Percentiles rank a stretch among this genome's conserved stretches.
Conservation (phyloP, 208 protist genomes). For the Eutreptiella sp. region DNA sequence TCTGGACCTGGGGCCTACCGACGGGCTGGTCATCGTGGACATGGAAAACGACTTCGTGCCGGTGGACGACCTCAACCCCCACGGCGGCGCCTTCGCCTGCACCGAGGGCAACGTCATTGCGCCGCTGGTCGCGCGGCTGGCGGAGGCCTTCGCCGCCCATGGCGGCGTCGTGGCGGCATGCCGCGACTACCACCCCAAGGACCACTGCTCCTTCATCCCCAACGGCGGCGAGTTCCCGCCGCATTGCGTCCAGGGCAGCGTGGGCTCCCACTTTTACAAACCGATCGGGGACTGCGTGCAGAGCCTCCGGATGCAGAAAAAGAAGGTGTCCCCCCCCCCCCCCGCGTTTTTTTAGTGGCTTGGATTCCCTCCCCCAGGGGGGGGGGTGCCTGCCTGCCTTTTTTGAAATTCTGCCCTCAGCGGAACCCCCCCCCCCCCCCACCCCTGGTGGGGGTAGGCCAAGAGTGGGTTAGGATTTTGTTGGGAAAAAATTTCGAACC, state of each 20-base stretch:
- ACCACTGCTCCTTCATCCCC: constrained; percentile 52
- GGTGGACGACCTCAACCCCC: constrained; percentile 39
- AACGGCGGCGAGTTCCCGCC: constrained; percentile 49
- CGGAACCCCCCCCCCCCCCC: too few species aligned
- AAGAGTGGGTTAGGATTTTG: too few species aligned
- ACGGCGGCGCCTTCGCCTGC: constrained; percentile 15
- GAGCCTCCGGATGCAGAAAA: background rate
- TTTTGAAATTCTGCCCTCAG: too few species aligned
- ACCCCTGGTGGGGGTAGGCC: too few species aligned
- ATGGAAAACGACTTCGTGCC: constrained; percentile 64
- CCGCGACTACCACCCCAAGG: constrained; percentile 55
- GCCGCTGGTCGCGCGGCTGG: constrained; percentile 44
- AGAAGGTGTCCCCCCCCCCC: background rate
- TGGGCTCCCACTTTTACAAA: constrained; percentile 44
- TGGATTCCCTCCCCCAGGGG: too few species aligned
- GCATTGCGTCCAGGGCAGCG: constrained; percentile 49
- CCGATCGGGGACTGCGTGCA: background rate
- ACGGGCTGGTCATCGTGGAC: constrained; percentile 53
- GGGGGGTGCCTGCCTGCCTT: too few species aligned
- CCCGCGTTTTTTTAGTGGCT: too few species aligned
- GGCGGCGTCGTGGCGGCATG: constrained; percentile 41
- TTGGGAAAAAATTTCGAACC: too few species aligned
- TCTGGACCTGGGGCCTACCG: too few species aligned
- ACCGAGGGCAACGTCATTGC: constrained; percentile 30
- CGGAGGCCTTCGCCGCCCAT: background rate